Conservation (phyloP, 2,329 filamentous ascomycete species). For the Aspergillus neotritici region DNA sequence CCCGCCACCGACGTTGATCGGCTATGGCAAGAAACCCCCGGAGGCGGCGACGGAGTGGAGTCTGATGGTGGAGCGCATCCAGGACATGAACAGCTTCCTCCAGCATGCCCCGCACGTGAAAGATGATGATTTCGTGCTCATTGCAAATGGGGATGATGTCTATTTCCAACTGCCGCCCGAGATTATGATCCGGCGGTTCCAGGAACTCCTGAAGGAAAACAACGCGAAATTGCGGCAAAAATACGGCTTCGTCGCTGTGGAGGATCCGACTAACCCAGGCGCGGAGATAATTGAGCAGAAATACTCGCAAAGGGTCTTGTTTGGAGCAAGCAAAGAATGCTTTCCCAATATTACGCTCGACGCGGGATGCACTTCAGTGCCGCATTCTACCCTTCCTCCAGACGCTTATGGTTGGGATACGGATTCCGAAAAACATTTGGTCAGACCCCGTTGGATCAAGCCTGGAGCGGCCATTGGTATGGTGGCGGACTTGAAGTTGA, state of each 20-base stretch:
- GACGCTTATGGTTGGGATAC: slow-evolving; percentile 46
- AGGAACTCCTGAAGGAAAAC: slow-evolving; percentile 48
- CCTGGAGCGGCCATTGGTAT: slow-evolving; percentile 48
- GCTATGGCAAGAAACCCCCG: slow-evolving; percentile 32
- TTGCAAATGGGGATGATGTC: slow-evolving; percentile 59
- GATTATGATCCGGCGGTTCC: slow-evolving; percentile 58
- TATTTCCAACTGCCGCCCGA: slow-evolving; percentile 62
- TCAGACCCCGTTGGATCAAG: slow-evolving; percentile 46
- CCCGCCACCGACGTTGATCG: slow-evolving; percentile 52
- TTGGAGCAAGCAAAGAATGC: slow-evolving; percentile 52
- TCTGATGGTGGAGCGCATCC: slow-evolving; percentile 43
- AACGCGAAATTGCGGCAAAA: slow-evolving; percentile 48
- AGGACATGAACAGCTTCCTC: slow-evolving; percentile 45
- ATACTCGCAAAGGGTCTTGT: slow-evolving; percentile 51
- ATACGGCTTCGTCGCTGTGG: slow-evolving; percentile 40
- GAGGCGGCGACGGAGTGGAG: slow-evolving; percentile 32
- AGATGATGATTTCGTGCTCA: slow-evolving; percentile 57
- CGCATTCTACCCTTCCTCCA: slow-evolving; percentile 46
- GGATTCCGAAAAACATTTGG: slow-evolving; percentile 35
- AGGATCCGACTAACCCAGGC: slow-evolving; percentile 13
- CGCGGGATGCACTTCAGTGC: slow-evolving; percentile 49
- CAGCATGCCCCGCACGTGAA: slow-evolving; percentile 43
- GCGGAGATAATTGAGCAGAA: slow-evolving; percentile 30
- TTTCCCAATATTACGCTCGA: slow-evolving; percentile 39
- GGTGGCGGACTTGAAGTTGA: slow-evolving; percentile 42